Evolutionary conservation across 768 basidiomycete species (phyloP), one percentile per base, ranked within the genome.

Genomic region (Naematelia aurantialba): DNA sequence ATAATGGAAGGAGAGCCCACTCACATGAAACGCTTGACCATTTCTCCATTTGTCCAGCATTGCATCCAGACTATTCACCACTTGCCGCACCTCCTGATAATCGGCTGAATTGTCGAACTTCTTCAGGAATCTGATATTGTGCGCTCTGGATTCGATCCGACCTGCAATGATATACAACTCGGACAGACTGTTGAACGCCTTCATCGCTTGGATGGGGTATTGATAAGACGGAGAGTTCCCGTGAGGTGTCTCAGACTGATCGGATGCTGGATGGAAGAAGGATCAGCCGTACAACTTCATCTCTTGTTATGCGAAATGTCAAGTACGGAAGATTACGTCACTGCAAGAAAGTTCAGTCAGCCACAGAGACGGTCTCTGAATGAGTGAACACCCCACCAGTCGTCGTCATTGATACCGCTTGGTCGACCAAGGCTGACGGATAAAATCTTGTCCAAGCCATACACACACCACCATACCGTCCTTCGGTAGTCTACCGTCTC

Each of bases 381-480:
- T 3, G 10, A 13, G 21, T 39, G 34, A 8, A 8, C 8, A 30
- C 49, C 56, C 42, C 27, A 58, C 56, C 44, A 91, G 73, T 92
- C 90, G 10, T 84, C 80, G 76, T 92, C 90, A 67, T 89, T 87
- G 65, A 89, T 81, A 27, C 88, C 90, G 56, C 92, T 82, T 2
- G 90, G 90, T 5, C 90, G 83, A 51, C 90, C 90, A 17, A 92
- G 81, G 13, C 89, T 87, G 52, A 92, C 83, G 25, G 90, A 91
- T n/a, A 92, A 85, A 88, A 91, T 89, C 55, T 91, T 86, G 75
- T 91, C 90, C 53, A 92, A 80, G 26, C 85, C 85, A 70, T 92
- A 92, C 19, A 91, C 88, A 49, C 87, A 85, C 89, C 90, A 91
- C 90, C 90, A 92, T 47, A 91, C 86, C 78, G 91, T 91, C 66